Evolutionary conservation across 208 protist genomes (phyloP), one percentile per base, ranked within the genome.

Genomic region (Leishmania martiniquensis): DNA sequence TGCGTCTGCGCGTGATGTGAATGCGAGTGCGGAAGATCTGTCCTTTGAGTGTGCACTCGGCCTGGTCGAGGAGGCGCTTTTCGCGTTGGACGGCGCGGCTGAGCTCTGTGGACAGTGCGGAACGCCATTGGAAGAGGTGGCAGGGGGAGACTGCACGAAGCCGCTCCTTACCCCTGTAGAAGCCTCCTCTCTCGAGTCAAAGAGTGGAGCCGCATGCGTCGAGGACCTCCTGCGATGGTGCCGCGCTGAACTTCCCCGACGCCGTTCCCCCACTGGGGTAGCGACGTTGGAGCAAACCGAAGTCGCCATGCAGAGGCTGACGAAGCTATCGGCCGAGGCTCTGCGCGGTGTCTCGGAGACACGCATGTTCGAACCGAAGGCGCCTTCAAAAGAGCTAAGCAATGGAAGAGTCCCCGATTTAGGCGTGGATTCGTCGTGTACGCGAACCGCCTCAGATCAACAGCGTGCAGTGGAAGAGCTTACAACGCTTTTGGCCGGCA

Each of bases 201-300:
- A 42, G 37, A 20, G 37, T 34, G 47, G 34, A 39, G 29, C 51
- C 29, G 10, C 22, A 20, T 62, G 70, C 63, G 52, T 60, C 47
- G 52, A 55, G 17, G 22, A 39, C 49, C 52, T 74, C 17, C 44
- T 74, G 52, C 49, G 25, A n/a, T 74, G 70, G 70, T 74, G 70
- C 37, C 44, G 70, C 70, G 22, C 34, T 37, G 52, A 57, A 10
- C 70, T 74, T 44, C 70, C 70, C 25, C 70, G 29, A n/a, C 70
- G 52, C 25, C 32, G 70, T 15, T 45, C 70, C 52, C 13, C 17
- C 34, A 60, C 44, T 20, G 51, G 70, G 1, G 70, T 62, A n/a
- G 52, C 17, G 34, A 59, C 32, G 45, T 9, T 10, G 15, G 52
- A 57, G 49, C 49, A 63, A 60, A 44, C 49, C 37, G 44, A 45